phyloP scores from a whole-genome alignment of 371 early-diverging fungal genomes.

The Mucor racemosus region DNA sequence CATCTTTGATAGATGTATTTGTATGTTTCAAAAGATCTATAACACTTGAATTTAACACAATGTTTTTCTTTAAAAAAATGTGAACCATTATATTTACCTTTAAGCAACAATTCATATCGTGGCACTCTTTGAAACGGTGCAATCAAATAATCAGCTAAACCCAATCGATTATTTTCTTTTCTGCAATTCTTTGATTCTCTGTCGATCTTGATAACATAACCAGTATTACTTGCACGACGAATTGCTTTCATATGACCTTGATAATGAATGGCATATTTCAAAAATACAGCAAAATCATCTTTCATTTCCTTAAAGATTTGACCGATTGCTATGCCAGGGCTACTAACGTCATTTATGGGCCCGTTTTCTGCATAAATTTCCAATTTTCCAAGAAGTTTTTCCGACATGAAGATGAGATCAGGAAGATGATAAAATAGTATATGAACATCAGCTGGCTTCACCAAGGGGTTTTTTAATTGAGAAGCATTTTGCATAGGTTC shows the following conservation, averaged over 20 bases:
- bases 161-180: slow-evolving; percentile 43
- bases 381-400: background rate
- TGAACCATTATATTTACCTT: slow-evolving; percentile 29
- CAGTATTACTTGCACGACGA: slow-evolving; percentile 40
- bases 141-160: slow-evolving; percentile 47
- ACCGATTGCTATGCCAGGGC: slow-evolving; percentile 21
- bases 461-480: slow-evolving; percentile 29
- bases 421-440: slow-evolving; percentile 41
- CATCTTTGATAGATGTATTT: background rate
- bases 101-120: slow-evolving; percentile 48
- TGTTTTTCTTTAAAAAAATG: too few species aligned
- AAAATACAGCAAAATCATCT: slow-evolving; percentile 40
- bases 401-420: slow-evolving; percentile 18
- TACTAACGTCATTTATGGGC: background rate
- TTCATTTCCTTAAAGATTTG: slow-evolving; percentile 36
- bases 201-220: slow-evolving; percentile 41
- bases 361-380: slow-evolving; percentile 16
- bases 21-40: slow-evolving; percentile 34
- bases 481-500: slow-evolving; percentile 36
- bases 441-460: slow-evolving; percentile 38
- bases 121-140: slow-evolving; percentile 51
- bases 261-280: slow-evolving; percentile 52
- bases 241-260: slow-evolving; percentile 40
- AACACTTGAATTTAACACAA: too few species aligned
- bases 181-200: slow-evolving; percentile 27